A percentile compares a stretch with the other conserved stretches of the same genome.
These are phyloP conservation scores for Scheffersomyces amazonensis DNA, from an alignment of 805 yeast species.

Conservation along the genomic window DNA sequence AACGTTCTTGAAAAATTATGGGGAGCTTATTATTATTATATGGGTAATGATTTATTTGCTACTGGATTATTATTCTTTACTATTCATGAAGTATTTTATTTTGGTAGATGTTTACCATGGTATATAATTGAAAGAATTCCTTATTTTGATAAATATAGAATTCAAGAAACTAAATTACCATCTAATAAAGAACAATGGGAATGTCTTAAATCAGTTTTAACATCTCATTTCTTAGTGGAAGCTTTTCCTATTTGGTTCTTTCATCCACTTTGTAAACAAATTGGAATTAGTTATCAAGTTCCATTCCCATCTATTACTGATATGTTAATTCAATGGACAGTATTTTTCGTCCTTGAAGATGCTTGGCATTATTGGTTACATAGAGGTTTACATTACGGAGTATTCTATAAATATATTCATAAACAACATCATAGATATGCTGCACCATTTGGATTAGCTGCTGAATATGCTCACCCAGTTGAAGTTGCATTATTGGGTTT, in stretches of 20 bases:
- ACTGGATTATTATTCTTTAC: slow-evolving; percentile 55
- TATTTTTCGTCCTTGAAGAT: slow-evolving; percentile 55
- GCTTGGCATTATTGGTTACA: slow-evolving; percentile 63
- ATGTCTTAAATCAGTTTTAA: slow-evolving; percentile 54
- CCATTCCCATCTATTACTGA: slow-evolving; percentile 49
- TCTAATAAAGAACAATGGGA: slow-evolving; percentile 60
- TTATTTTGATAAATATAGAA: slow-evolving; percentile 50
- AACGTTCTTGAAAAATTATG: slow-evolving; percentile 45
- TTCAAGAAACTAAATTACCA: slow-evolving; percentile 53
- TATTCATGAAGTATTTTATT: slow-evolving; percentile 56
- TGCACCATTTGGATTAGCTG: slow-evolving; percentile 61
- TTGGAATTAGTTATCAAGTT: slow-evolving; percentile 48
- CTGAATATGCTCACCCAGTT: slow-evolving; percentile 60
- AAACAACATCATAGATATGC: slow-evolving; percentile 62
- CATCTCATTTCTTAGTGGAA: slow-evolving; percentile 56
- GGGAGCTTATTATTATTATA: slow-evolving; percentile 56
- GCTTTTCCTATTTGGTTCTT: slow-evolving; percentile 63
- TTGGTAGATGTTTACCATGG: slow-evolving; percentile 62
- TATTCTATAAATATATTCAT: slow-evolving; percentile 55
- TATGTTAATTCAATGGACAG: slow-evolving; percentile 42
- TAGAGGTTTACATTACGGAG: slow-evolving; percentile 53
- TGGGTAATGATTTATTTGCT: slow-evolving; percentile 54
- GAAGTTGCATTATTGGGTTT: slow-evolving; percentile 57
- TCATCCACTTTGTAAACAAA: slow-evolving; percentile 51
- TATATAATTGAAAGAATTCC: slow-evolving; percentile 51